phyloP scores from a whole-genome alignment of 2,329 filamentous ascomycete genomes.

The Bertia moriformis region DNA sequence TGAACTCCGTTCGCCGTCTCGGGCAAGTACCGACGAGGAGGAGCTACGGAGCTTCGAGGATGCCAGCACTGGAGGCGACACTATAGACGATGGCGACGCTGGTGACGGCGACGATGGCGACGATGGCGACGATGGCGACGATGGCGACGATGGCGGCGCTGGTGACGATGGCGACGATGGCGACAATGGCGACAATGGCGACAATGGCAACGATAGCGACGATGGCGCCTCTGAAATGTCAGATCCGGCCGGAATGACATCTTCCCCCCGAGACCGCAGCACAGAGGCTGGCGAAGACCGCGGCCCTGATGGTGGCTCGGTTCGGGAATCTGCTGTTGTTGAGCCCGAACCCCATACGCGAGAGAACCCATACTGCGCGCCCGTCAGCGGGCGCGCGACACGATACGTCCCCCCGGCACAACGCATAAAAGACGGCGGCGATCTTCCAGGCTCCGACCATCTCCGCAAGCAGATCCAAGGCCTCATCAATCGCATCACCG shows the following conservation, averaged over 20 bases:
- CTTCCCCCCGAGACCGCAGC: slow-evolving; percentile 3
- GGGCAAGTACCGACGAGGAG: slow-evolving; percentile 6
- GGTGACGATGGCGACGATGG: slow-evolving; percentile 5
- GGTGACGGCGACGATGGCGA: slow-evolving; percentile 13
- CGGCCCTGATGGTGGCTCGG: slow-evolving; percentile 13
- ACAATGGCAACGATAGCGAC: slow-evolving; percentile 14
- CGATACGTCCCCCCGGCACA: not conserved
- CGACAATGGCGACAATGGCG: slow-evolving; percentile 14
- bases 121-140: slow-evolving; percentile 4
- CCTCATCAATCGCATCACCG: slow-evolving; percentile 80
- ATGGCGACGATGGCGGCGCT: slow-evolving; percentile 10
- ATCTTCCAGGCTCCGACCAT: slow-evolving; percentile 41
- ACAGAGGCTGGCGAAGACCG: slow-evolving; percentile 13
- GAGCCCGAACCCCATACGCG: slow-evolving; percentile 7
- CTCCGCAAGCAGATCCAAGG: slow-evolving; percentile 74
- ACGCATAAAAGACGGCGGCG: slow-evolving; percentile 1
- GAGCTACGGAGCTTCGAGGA: slow-evolving; percentile 3
- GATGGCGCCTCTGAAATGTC: slow-evolving; percentile 5
- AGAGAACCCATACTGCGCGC: slow-evolving; percentile 6
- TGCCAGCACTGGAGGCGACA: slow-evolving; percentile 4
- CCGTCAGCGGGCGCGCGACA: not conserved
- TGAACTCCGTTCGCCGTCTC: slow-evolving; percentile 7
- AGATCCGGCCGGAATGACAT: slow-evolving; percentile 7
- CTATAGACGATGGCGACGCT: slow-evolving; percentile 10
- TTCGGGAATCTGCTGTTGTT: not conserved